These are phyloP conservation scores for Cystobasidiaceae sp. DNA, from an alignment of 1,284 basidiomycete genomes.

Conservation along the genomic window DNA sequence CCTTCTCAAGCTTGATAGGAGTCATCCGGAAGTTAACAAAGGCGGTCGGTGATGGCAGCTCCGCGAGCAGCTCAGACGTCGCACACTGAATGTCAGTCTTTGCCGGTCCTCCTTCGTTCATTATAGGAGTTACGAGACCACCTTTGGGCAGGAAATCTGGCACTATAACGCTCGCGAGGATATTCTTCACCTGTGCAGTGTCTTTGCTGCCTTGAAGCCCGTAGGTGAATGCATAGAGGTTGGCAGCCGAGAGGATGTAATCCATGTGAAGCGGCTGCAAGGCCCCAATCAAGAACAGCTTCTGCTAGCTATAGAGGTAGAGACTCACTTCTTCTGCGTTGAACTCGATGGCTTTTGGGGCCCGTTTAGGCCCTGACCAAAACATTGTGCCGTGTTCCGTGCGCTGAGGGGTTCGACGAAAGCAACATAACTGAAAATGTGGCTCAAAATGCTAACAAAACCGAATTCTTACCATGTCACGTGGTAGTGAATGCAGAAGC, in stretches of 20 bases:
- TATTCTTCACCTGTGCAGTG: slow-evolving; percentile 70
- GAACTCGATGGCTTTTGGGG: slow-evolving; percentile 85
- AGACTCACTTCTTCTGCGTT: slow-evolving; percentile 72
- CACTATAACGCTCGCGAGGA: slow-evolving; percentile 76
- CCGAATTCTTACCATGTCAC: slow-evolving; percentile 64
- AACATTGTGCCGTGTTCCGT: slow-evolving; percentile 45
- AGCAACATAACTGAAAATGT: neutral
- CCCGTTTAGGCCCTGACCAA: slow-evolving; percentile 82
- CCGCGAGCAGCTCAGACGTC: slow-evolving; percentile 58
- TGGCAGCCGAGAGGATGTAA: slow-evolving; percentile 89
- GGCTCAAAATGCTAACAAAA: slow-evolving; percentile 31
- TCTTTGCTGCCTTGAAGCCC: slow-evolving; percentile 88
- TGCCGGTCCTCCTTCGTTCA: slow-evolving; percentile 74
- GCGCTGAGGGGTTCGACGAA: slow-evolving; percentile 20
- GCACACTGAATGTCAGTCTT: slow-evolving; percentile 49
- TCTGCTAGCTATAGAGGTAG: slow-evolving; percentile 48
- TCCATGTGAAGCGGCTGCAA: slow-evolving; percentile 73
- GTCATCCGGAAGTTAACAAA: slow-evolving; percentile 89
- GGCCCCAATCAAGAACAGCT: too few species aligned
- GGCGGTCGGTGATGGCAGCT: slow-evolving; percentile 81
- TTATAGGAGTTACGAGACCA: slow-evolving; percentile 91
- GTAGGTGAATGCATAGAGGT: slow-evolving; percentile 97
- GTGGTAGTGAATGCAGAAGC: slow-evolving; percentile 86
- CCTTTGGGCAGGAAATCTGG: slow-evolving; percentile 91
- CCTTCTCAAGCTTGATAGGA: slow-evolving; percentile 98